phyloP scores from a whole-genome alignment of 139 green algal genomes.

The Chlorella sp. region DNA sequence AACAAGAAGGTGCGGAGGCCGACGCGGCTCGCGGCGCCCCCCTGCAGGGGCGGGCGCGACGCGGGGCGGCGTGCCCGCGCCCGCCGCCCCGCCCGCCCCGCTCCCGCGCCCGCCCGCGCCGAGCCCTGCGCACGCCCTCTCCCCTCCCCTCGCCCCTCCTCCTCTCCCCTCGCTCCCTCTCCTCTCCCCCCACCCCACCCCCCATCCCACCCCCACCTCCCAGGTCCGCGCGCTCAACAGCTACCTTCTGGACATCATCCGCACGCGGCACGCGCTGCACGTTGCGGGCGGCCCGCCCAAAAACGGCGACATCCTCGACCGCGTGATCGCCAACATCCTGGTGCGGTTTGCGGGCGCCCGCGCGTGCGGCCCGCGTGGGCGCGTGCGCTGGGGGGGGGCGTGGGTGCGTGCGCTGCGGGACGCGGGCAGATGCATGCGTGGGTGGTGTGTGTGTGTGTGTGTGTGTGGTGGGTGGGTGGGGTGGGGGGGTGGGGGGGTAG shows the following conservation, averaged over 20 bases:
- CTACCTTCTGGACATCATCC: conserved; percentile 75
- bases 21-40: no score
- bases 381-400: no score
- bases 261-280: conserved; percentile 36
- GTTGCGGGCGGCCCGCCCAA: conserved; percentile 19
- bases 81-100: no score
- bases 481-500: background rate
- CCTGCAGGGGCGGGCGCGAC: no score
- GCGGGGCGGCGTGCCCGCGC: no score
- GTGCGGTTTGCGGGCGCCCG: no score
- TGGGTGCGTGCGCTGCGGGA: no score
- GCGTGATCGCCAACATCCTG: conserved; percentile 69
- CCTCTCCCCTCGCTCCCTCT: background rate
- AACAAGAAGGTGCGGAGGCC: conserved; percentile 3
- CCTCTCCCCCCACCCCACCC: background rate
- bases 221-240: conserved; percentile 73
- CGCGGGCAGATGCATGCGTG: conserved; percentile 2
- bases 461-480: background rate
- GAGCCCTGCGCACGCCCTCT: no score
- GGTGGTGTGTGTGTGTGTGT: background rate
- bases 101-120: no score
- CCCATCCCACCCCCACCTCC: background rate
- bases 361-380: no score
- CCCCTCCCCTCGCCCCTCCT: no score
- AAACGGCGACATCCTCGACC: conserved; percentile 79